Evolutionary conservation across 306 rosid species (phyloP), one percentile per base, ranked within the genome.

Genomic region (Corylus avellana): DNA sequence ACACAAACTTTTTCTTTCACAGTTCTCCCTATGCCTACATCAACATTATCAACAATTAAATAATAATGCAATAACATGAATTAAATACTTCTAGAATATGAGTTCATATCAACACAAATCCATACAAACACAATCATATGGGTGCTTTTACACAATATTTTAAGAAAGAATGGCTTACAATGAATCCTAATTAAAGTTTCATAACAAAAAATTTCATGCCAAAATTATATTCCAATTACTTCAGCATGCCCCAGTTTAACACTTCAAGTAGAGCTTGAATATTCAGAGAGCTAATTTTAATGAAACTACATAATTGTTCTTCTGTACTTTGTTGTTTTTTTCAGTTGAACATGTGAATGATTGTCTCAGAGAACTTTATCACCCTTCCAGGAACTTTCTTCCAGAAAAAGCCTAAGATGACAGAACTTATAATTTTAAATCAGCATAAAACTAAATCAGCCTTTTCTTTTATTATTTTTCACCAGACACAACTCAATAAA

Each of bases 1-100:
- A 96, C 97, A 86, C 99, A 96, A 80, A 96, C 99, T 87, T 96
- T 96, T 86, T 96, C 99, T 89, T 87, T 93, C 80, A 96, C 93
- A 2, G 99, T 96, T 87, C 92, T 96, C 74, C 99, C 99, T 66
- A 96, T 89, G 87, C 99, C 99, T 96, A 73, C 77, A 86, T 69
- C 85, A 79, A 74, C 56, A 84, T 73, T 20, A 79, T 61, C 83
- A 84, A 81, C 69, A 70, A 66, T 77, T 70, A 83, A 77, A 56
- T 73, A 22, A 79, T 25, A 4, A 72, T 67, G 17, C 63, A 84
- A 76, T 74, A 80, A 81, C 46, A 25, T 32, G 12, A 54, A 49
- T 11, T 14, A 49, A 49, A 11, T 49, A 49, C 53, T 49, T 49
- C 14, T 49, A 49, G 53, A 49, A 49, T 48, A 48, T 39, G 72